Base-by-base conservation (phyloP, 306 rosid genomes). In the Benincasa hispida region DNA sequence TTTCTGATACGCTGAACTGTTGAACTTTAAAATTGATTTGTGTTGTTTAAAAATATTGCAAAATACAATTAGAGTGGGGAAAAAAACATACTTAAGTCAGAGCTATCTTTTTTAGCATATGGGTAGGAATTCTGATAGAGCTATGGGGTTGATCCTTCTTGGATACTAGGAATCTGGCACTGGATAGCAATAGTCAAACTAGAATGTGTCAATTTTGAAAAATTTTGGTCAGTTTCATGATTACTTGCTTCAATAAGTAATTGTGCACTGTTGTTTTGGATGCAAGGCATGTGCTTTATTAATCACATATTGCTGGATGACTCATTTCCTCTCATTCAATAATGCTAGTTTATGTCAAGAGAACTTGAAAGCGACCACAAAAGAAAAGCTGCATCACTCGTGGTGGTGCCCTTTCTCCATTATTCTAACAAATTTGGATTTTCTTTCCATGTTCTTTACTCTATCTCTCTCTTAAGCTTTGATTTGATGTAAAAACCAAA, bases 281-380 rank as follows among this genome's bases (percentile, higher is more conserved):
- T 30, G 61, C 60, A 72, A 72, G 57, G 61, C 76, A 72, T 72
- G 76, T 72, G 76, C 11, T 72, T 68, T 48, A 72, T 51, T 72
- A 50, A n/a, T 72, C 76, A 72, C 61, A 72, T 72, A 51, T 72
- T 72, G 61, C n/a, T 72, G 60, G 61, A 72, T 72, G 76, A 72
- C 47, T 72, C 76, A 72, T 72, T 28, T 51, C 30, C 47, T 51
- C 10, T 19, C 39, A 68, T 68, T 67, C 30, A 69, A 69, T 69
- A 69, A 45, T 47, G 37, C 37, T 15, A 35, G 51, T 72, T 72
- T 72, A 39, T 39, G 59, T 45, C 76, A 2, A 72, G 57, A 72
- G 59, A 25, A 17, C 28, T 28, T 51, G 76, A 72, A 72, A 72
- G 76, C 39, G 76, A 48, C 76, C 27, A 19, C 61, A 50, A 51